phyloP scores from a whole-genome alignment of 129 eudicot species.

The Flaveria linearis region DNA sequence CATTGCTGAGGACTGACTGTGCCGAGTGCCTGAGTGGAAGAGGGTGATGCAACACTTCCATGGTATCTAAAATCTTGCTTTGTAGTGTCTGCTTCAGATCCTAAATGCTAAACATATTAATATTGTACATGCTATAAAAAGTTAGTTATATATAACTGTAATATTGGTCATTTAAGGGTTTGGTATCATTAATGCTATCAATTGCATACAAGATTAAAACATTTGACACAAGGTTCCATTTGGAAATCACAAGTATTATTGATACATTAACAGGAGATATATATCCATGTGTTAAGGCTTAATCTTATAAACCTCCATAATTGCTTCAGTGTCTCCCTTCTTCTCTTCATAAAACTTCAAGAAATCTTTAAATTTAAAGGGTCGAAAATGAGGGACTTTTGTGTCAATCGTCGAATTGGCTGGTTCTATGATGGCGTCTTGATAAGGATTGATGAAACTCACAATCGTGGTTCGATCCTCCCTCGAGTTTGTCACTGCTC shows the following conservation, averaged over 20 bases:
- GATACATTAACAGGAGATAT: neutral
- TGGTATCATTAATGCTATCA: too few relatives aligned
- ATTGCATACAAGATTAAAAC: too few relatives aligned
- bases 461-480: slow-evolving; percentile 42
- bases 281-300: neutral
- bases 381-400: slow-evolving; percentile 18
- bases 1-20: too few relatives aligned
- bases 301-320: slow-evolving; percentile 33
- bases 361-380: slow-evolving; percentile 32
- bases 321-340: slow-evolving; percentile 29
- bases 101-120: too few relatives aligned
- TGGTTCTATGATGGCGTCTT: slow-evolving; percentile 35
- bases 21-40: too few relatives aligned
- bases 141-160: too few relatives aligned
- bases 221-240: neutral
- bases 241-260: slow-evolving; percentile 8
- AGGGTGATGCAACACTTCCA: too few relatives aligned
- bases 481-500: slow-evolving; percentile 49
- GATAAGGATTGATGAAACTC: slow-evolving; percentile 34
- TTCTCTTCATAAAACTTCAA: slow-evolving; percentile 26
- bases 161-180: neutral
- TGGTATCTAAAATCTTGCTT: too few relatives aligned
- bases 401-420: slow-evolving; percentile 17
- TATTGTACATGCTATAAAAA: too few relatives aligned
- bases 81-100: too few relatives aligned